Evolutionary conservation across 371 early-diverging fungal species (phyloP).

Genomic region (Gilbertella persicaria): DNA sequence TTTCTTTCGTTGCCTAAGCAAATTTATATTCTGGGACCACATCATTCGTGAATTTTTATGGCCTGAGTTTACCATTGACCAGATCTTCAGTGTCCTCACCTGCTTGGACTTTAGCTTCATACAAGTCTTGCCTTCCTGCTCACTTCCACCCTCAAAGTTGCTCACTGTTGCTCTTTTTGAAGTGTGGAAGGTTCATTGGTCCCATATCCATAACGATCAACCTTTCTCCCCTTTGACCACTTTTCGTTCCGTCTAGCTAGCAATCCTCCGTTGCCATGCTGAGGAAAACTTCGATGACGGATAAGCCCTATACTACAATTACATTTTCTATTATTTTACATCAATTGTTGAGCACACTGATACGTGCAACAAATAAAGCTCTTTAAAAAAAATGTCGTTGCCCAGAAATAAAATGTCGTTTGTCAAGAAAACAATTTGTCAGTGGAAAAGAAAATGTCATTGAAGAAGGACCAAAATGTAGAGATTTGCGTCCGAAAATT

Average conservation of each 20-base stretch:
- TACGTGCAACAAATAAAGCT: background rate
- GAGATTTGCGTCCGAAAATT: no score
- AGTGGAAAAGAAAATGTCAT: no score
- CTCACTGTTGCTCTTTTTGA: background rate
- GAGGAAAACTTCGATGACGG: background rate
- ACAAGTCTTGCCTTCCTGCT: background rate
- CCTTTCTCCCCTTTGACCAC: background rate
- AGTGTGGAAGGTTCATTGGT: constrained; percentile 2
- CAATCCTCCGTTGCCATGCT: background rate
- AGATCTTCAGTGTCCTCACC: background rate
- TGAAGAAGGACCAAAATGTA: no score
- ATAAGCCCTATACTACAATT: background rate
- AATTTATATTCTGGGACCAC: background rate
- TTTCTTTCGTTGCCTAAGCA: background rate
- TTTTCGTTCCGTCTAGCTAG: background rate
- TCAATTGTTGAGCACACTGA: background rate
- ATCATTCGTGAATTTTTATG: background rate
- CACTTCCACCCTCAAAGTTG: background rate
- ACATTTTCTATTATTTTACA: background rate
- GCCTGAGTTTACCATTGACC: background rate
- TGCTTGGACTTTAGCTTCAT: background rate
- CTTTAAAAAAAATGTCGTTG: no score
- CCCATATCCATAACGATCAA: background rate
- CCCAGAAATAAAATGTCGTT: no score
- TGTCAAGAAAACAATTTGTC: no score